These are phyloP conservation scores for Lactarius trivialis DNA, from an alignment of 768 basidiomycete genomes.

Conservation along the genomic window DNA sequence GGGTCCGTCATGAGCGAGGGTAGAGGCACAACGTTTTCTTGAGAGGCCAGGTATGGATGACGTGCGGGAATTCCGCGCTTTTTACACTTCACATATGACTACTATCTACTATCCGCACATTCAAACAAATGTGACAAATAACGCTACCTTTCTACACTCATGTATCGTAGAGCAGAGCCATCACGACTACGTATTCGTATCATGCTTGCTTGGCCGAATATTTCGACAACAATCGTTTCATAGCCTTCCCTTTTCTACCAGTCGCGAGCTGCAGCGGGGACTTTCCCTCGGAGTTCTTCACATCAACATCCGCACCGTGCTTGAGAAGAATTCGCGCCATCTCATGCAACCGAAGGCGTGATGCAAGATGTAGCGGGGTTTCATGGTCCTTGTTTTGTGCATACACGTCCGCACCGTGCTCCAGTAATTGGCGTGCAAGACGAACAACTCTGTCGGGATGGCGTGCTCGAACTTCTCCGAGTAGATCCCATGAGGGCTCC, in stretches of 20 bases:
- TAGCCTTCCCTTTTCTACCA: background rate
- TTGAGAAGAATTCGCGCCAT: background rate
- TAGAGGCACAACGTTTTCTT: background rate
- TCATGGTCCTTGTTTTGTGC: background rate
- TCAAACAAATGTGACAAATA: background rate
- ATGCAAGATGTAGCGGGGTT: background rate
- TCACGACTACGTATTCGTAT: background rate
- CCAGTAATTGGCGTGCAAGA: background rate
- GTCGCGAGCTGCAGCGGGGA: background rate
- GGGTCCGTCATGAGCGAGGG: background rate
- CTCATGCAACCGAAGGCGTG: background rate
- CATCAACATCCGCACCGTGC: background rate
- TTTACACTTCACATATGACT: background rate
- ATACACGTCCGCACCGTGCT: background rate
- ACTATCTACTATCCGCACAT: background rate
- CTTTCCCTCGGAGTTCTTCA: background rate
- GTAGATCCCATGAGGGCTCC: too few species aligned
- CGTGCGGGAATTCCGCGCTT: background rate
- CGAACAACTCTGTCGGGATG: background rate
- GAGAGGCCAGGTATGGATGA: background rate
- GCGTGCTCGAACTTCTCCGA: too few species aligned
- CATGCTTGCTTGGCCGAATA: background rate
- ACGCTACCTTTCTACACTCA: background rate
- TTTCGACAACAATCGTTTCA: background rate
- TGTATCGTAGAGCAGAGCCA: background rate